phyloP scores from a whole-genome alignment of 805 yeast species.

The Lipomyces lipofer region DNA sequence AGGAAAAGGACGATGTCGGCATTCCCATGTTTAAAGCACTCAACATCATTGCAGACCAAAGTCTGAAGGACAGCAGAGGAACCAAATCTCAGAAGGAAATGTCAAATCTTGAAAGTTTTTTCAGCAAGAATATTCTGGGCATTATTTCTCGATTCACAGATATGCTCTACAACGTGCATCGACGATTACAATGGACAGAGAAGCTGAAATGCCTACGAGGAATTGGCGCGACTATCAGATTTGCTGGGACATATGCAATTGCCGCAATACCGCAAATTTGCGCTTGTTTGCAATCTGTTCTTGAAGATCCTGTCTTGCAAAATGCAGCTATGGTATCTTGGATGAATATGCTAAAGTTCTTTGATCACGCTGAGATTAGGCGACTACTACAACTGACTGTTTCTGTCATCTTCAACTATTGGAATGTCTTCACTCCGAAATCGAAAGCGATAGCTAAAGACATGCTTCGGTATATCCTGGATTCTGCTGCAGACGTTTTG shows the following conservation, averaged over 20 bases:
- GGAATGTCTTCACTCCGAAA: constrained; percentile 52
- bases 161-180: constrained; percentile 70
- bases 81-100: not conserved
- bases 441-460: constrained; percentile 54
- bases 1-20: constrained; percentile 10
- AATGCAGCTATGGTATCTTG: constrained; percentile 67
- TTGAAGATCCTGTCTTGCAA: constrained; percentile 63
- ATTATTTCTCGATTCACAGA: constrained; percentile 78
- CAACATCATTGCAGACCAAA: constrained; percentile 21
- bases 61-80: not conserved
- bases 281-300: constrained; percentile 77
- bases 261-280: constrained; percentile 81
- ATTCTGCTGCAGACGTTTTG: constrained; percentile 32
- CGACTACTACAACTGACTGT: constrained; percentile 73
- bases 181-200: constrained; percentile 69
- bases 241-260: constrained; percentile 55
- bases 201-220: constrained; percentile 74
- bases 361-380: constrained; percentile 58
- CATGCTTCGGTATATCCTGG: constrained; percentile 43
- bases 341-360: constrained; percentile 55
- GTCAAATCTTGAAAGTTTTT: constrained; percentile 42
- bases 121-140: constrained; percentile 66
- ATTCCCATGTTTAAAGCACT: constrained; percentile 23
- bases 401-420: constrained; percentile 70
- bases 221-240: constrained; percentile 61